These are phyloP conservation scores for Mortierella sp. DNA, from an alignment of 371 early-diverging fungal genomes.

Conservation along the genomic window DNA sequence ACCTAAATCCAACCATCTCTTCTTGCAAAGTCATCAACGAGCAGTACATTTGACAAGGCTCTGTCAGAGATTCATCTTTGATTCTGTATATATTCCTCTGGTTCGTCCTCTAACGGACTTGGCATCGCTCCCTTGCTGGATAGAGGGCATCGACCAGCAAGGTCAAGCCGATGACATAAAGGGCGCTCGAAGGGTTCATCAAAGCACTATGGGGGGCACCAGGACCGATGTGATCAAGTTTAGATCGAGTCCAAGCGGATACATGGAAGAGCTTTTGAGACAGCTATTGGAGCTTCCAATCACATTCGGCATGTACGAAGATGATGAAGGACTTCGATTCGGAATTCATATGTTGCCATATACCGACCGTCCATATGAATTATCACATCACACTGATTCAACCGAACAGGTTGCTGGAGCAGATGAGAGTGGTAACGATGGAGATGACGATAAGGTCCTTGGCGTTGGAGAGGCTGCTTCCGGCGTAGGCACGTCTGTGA, in stretches of 20 bases:
- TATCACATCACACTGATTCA: conserved; percentile 10
- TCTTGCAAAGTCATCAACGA: conserved; percentile 41
- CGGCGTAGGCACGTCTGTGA: not conserved
- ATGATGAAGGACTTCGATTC: conserved; percentile 67
- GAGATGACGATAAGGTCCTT: conserved; percentile 25
- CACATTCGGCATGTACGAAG: conserved; percentile 76
- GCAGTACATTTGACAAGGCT: conserved; percentile 56
- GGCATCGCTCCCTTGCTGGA: conserved; percentile 57
- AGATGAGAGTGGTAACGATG: conserved; percentile 7
- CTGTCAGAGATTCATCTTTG: conserved; percentile 72
- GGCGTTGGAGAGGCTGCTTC: conserved; percentile 53
- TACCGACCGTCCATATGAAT: conserved; percentile 46
- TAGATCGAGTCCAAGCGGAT: conserved; percentile 64
- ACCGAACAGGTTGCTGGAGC: conserved; percentile 1
- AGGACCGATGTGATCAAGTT: conserved; percentile 53
- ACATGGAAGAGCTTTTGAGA: conserved; percentile 79
- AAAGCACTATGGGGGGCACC: conserved; percentile 47
- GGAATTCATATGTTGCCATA: conserved; percentile 71
- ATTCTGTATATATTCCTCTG: conserved; percentile 68
- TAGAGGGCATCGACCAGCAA: conserved; percentile 54
- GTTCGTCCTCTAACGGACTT: conserved; percentile 60
- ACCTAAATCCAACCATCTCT: conserved; percentile 41
- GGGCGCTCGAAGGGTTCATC: conserved; percentile 34
- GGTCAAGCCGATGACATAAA: conserved; percentile 14
- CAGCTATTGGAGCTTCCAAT: conserved; percentile 76